Evolutionary conservation across 352 stramenopile genomes (phyloP), one percentile per base, ranked within the genome.

Genomic region (Phytopythium kandeliae): DNA sequence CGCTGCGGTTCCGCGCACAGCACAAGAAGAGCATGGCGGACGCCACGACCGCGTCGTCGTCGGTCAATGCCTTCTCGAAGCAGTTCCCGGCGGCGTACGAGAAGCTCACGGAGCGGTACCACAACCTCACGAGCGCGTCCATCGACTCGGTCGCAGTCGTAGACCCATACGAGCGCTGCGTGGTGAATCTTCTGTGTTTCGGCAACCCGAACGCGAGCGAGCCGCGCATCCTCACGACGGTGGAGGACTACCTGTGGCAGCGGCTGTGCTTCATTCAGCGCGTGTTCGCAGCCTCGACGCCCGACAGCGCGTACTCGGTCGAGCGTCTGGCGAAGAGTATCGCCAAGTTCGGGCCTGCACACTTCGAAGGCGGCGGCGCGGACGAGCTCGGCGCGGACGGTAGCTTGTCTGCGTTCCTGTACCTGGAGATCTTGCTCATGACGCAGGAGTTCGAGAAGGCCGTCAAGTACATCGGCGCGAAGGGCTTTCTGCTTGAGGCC

Each of bases 221-320:
- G 51, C 59, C 67, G 4, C 78, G 78, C 37, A 85, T 94, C 40
- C 56, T 89, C 34, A 81, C 77, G 25, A 94, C 81, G 22, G 79
- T 94, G 41, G 83, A 94, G 62, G 83, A 94, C 53, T 94, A 92
- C 48, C 36, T 94, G 45, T 94, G 83, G 83, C 83, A 94, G 53
- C 78, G 81, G 1, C 65, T 91, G 24, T 91, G 77, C 58, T 94
- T 91, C 41, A 78, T 89, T 28, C 76, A 92, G 64, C 74, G 65
- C 22, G 63, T 70, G 13, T 61, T 55, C 11, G 46, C 54, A 30
- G 67, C 50, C 37, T 76, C 74, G 15, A 53, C 59, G 1, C 60
- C 74, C 0, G 74, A 88, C 45, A 81, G 71, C 44, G 56, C 61
- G 6, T 92, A 92, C 66, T 77, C 72, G 24, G 85, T 92, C 45